Base-by-base conservation (phyloP, 78 protist genomes). In the Protostelium mycophagum region DNA sequence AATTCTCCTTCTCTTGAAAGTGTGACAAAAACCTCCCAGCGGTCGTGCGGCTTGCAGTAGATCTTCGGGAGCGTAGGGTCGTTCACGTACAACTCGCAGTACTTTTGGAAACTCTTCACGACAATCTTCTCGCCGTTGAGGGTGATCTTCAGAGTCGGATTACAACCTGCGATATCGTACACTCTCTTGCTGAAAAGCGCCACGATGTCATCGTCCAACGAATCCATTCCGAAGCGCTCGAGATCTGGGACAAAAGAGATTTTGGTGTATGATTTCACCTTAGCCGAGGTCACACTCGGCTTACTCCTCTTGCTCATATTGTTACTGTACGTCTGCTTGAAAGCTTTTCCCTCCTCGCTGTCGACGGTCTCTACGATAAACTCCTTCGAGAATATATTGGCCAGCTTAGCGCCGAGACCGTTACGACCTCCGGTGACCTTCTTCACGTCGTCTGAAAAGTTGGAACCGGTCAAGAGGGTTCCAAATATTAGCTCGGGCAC, bases 341-440 rank as follows among this genome's bases (percentile, higher is more conserved):
- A 93, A 9, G 38, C n/a, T n/a, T 63, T 83, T 31, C 39, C 34
- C 34, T 90, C 1, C 35, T 1, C 63, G n/a, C 86, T 23, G 37
- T 96, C 95, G n/a, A 89, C 86, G 63, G 97, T 95, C 83, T 98
- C 98, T 9, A 98, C 92, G 0, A 35, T 35, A 34, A 98, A 98
- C 88, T 93, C 85, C 1, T 35, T 86, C 34, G 90, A 95, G 96
- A 97, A 99, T 35, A 99, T 98, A 93, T 99, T 99, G 89, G 99
- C 90, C 34, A 99, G 97, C 92, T 99, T 99, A 34, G 99, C 99
- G 31, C 99, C 99, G 83, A 92, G 97, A 23, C 99, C 99, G 93
- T 99, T 98, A 10, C 99, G 94, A n/a, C 90, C 93, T 91, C 97
- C 97, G 38, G 96, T 89, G 31, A 95, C 93, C 86, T 92, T 92